A percentile compares a stretch with the other conserved stretches of the same genome.
These are phyloP conservation scores for Biscogniauxia marginata DNA, from an alignment of 2,329 filamentous ascomycete genomes.

Conservation along the genomic window DNA sequence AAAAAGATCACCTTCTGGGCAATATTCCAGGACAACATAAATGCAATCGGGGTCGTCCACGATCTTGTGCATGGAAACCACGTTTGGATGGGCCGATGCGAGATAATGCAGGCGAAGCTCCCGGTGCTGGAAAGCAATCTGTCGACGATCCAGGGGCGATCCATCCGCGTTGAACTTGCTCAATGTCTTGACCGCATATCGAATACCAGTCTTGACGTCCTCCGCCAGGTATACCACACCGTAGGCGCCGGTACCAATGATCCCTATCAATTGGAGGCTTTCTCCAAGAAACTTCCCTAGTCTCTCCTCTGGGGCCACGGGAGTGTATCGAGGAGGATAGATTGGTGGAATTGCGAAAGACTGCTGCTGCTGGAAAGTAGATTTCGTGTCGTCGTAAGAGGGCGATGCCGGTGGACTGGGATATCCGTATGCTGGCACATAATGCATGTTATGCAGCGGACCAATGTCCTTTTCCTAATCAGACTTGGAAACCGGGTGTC, in stretches of 20 bases:
- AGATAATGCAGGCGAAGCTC: conserved; percentile 91
- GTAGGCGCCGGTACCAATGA: conserved; percentile 92
- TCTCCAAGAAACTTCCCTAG: conserved; percentile 81
- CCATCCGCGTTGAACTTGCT: conserved; percentile 81
- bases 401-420: conserved; percentile 59
- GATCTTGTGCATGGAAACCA: conserved; percentile 91
- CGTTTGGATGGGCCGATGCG: conserved; percentile 86
- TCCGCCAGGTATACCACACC: conserved; percentile 91
- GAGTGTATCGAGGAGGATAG: conserved; percentile 49
- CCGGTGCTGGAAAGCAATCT: conserved; percentile 85
- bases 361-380: conserved; percentile 40
- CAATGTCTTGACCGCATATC: conserved; percentile 94
- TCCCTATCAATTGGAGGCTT: conserved; percentile 77
- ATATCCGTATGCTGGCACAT: conserved; percentile 56
- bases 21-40: conserved; percentile 95
- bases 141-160: conserved; percentile 73
- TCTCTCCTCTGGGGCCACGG: conserved; percentile 74
- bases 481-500: conserved; percentile 12
- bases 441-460: conserved; percentile 53
- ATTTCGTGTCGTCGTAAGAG: conserved; percentile 50
- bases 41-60: conserved; percentile 90
- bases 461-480: conserved; percentile 24
- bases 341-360: conserved; percentile 37
- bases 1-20: conserved; percentile 94
- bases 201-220: conserved; percentile 76